Evolutionary conservation across 768 basidiomycete genomes (phyloP), one percentile per base, ranked within the genome.

Genomic region (Ephemerocybe angulata): DNA sequence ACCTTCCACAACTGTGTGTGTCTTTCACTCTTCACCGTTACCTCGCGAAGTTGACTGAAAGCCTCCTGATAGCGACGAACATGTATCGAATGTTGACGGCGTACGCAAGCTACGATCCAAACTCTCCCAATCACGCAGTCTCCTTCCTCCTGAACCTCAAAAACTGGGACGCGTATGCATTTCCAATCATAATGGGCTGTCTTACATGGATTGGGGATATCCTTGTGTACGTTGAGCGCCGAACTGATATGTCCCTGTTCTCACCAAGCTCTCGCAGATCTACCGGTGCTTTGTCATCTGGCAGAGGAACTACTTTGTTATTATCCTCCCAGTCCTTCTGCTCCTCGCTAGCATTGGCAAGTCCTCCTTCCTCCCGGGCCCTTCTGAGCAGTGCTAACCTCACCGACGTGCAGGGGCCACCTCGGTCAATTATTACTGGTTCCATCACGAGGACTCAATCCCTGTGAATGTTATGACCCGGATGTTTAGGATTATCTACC

Each of bases 201-300:
- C 54, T 56, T 21, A 64, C 58, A n/a, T 64, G 62, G 62, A 37
- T 59, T n/a, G 62, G 52, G 13, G 62, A 64, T 49, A 52, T 56
- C n/a, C 38, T 64, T 4, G 54, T 17, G 62, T 61, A 40, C 6
- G 57, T 54, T n/a, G n/a, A n/a, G 38, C 7, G 6, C 24, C 24
- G 33, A 25, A 4, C 29, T 33, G 28, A 53, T 35, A 43, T 21
- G 29, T 29, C 3, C 12, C 24, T 21, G 43, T 22, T 25, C 15
- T 11, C 19, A 25, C 47, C n/a, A 15, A 31, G 15, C 2, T 22
- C 22, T 42, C 3, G 8, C 21, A 59, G 59, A 57, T 57, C 12
- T 57, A 60, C 52, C 59, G 56, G 7, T 57, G 56, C 24, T 60
- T 50, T 35, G 24, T 60, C 6, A 53, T 57, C 8, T 57, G 59